Percentiles rank a stretch among this genome's conserved stretches.
Evolutionary conservation across 2,329 filamentous ascomycete species (phyloP).

Genomic region (Beauveria australis): DNA sequence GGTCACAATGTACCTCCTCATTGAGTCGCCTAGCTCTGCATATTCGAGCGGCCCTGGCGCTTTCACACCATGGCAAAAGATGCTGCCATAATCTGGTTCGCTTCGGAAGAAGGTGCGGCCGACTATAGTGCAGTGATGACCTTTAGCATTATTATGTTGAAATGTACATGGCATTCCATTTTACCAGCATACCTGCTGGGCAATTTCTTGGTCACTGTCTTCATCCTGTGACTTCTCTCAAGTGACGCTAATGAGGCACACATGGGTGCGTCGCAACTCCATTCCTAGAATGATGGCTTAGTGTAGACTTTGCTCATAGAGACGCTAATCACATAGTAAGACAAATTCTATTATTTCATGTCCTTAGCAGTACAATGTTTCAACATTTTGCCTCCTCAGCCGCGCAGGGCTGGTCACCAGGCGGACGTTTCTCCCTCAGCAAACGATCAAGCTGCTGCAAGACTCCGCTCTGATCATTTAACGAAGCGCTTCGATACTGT

Average conservation of each 20-base stretch:
- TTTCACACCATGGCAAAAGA: neutral
- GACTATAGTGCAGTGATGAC: neutral
- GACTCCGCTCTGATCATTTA: neutral
- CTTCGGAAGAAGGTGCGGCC: neutral
- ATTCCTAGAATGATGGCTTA: neutral
- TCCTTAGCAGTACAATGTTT: neutral
- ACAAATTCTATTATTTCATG: neutral
- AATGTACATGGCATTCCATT: too few relatives aligned
- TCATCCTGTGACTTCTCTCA: neutral
- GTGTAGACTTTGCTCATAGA: neutral
- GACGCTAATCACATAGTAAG: neutral
- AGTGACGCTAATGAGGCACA: neutral
- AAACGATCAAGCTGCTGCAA: neutral
- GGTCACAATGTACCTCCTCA: neutral
- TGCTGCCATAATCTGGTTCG: neutral
- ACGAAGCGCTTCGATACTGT: neutral
- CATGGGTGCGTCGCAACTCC: neutral
- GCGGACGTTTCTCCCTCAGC: neutral
- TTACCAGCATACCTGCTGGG: too few relatives aligned
- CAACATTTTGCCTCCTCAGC: neutral
- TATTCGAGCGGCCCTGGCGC: neutral
- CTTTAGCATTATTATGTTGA: too few relatives aligned
- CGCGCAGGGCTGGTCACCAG: neutral
- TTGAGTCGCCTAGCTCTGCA: neutral
- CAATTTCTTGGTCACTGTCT: neutral